phyloP scores from a whole-genome alignment of 1,284 basidiomycete genomes.

The Rhodotorula sp. region DNA sequence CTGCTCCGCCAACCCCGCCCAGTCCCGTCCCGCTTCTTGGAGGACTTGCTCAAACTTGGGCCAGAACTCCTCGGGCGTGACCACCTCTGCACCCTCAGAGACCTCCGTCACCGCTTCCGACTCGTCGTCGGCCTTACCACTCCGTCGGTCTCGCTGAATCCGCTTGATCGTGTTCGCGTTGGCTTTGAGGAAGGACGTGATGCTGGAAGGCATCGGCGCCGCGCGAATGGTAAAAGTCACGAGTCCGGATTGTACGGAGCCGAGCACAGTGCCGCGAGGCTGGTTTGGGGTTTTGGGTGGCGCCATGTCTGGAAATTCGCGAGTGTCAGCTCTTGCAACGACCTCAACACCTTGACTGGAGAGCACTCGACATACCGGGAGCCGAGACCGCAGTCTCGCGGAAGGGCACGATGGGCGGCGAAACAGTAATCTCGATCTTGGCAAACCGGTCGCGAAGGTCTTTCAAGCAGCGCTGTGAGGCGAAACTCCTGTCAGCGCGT shows the following conservation, averaged over 20 bases:
- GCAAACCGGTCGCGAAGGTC: constrained; percentile 95
- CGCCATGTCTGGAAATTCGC: constrained; percentile 65
- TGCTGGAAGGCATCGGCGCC: constrained; percentile 66
- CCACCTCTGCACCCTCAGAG: constrained; percentile 49
- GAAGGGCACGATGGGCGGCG: constrained; percentile 96
- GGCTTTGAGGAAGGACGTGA: constrained; percentile 62
- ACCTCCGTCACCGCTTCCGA: constrained; percentile 51
- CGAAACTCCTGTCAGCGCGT: background rate
- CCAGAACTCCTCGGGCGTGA: constrained; percentile 80
- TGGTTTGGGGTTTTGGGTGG: constrained; percentile 73
- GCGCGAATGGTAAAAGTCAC: constrained; percentile 84
- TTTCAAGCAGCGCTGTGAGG: constrained; percentile 78
- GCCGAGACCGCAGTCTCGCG: constrained; percentile 88
- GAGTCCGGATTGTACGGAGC: constrained; percentile 66
- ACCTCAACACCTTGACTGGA: background rate
- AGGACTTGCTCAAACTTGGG: constrained; percentile 65
- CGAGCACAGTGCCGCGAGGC: constrained; percentile 74
- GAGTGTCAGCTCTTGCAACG: background rate
- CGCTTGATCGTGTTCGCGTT: constrained; percentile 40
- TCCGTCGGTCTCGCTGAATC: constrained; percentile 38
- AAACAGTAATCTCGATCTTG: constrained; percentile 85
- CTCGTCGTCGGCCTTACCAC: constrained; percentile 45
- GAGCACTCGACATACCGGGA: constrained; percentile 56
- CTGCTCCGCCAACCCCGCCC: constrained; percentile 68
- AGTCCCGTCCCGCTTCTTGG: constrained; percentile 72